Evolutionary conservation across 108 stramenopile genomes (phyloP), one percentile per base, ranked within the genome.

Genomic region (Stephanodiscus minutulus): DNA sequence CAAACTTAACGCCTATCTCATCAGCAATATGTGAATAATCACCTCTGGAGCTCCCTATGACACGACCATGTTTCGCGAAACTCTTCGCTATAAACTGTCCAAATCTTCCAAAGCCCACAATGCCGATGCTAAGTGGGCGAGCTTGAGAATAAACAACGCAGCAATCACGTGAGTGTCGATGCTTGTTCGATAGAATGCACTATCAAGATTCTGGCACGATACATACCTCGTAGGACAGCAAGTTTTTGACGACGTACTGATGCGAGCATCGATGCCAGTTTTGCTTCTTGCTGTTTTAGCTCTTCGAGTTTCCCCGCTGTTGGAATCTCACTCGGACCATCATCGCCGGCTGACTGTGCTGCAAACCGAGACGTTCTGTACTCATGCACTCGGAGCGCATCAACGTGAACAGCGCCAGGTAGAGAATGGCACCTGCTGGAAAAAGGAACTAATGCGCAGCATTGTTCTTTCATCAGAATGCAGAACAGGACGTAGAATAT

Each of bases 61-160:
- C 82, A 37, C 83, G 58, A 21, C 76, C 83, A 52, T 79, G 68
- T 31, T 77, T 73, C 9, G 71, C 54, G 64, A 95, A 87, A 70
- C 79, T 84, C 52, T 76, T 74, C 12, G 86, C 85, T 18, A 95
- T 88, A 70, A 97, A 97, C 65, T 98, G 97, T 17, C 97, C 98
- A 64, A 98, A 97, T 36, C 77, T 43, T 17, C 94, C 97, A 72
- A 98, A 99, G 15, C 97, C 97, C 29, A 99, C 77, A 33, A 99
- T 86, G 9, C 98, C 98, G 56, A 99, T 96, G 55, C 88, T 95
- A 47, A 99, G 90, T 8, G 83, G 83, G 17, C 80, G 67, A 11
- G 83, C 81, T 20, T 72, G 80, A 31, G 43, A 13, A 17, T 13
- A 44, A 17, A 15, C 13, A 44, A 17, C 43, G 43, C 13, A 15